Conservation (phyloP, 495 filamentous ascomycete genomes). For the Podospora anserina region DNA sequence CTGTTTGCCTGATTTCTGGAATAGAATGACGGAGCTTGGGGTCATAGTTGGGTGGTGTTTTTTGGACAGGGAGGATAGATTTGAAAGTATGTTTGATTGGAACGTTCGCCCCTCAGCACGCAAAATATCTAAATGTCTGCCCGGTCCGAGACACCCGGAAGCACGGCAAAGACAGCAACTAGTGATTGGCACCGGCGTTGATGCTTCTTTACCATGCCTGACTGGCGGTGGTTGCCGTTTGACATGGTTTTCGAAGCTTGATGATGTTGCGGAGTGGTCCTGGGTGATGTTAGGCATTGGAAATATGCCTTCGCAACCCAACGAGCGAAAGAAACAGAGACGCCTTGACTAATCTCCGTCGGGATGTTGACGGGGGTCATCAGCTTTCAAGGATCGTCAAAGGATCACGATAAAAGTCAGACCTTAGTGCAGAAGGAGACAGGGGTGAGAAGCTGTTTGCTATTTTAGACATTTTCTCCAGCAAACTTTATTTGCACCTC, state of each 20-base stretch:
- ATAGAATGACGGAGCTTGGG: neutral
- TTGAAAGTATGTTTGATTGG: neutral
- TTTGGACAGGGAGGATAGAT: neutral
- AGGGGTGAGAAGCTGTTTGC: neutral
- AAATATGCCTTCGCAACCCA: constrained; percentile 41
- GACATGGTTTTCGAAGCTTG: constrained; percentile 58
- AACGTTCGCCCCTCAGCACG: too few relatives aligned
- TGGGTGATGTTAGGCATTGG: constrained; percentile 20
- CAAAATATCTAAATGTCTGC: neutral
- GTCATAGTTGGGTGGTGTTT: neutral
- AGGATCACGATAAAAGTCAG: neutral
- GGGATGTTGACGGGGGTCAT: neutral
- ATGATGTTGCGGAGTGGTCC: constrained; percentile 61
- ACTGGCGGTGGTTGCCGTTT: constrained; percentile 43
- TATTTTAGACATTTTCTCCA: neutral
- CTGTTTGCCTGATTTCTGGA: neutral
- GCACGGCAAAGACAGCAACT: too few relatives aligned
- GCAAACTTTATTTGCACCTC: constrained; percentile 1
- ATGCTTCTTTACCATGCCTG: constrained; percentile 45
- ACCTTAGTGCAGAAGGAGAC: neutral
- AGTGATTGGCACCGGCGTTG: constrained; percentile 31
- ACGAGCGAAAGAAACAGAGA: constrained; percentile 30
- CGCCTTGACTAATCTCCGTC: constrained; percentile 8
- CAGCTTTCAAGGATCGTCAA: neutral
- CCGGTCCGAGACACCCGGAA: neutral